Evolutionary conservation across 495 filamentous ascomycete species (phyloP), one percentile per base, ranked within the genome.

Genomic region (Parathielavia appendiculata): DNA sequence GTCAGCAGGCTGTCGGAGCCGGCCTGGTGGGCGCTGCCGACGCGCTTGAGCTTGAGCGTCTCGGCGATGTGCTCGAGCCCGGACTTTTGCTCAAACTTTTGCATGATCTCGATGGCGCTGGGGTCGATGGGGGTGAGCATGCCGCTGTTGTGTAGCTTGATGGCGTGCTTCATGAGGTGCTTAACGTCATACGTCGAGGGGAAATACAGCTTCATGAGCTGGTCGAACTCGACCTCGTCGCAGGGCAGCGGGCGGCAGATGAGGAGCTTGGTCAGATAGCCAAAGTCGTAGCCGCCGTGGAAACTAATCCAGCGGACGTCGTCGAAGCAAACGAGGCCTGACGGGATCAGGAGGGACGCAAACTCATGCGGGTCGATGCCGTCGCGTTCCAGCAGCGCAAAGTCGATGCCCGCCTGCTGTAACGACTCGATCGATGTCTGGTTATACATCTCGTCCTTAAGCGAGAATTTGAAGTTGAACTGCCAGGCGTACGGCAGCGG

Each of bases 231-330:
- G 43, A 82, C 80, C 68, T 97, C 93, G 62, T 92, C 89, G 55
- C 89, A 86, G 4, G 93, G 93, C 12, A 98, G 78, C 46, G 85
- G 82, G 22, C 85, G 78, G 73, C 85, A 86, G 35, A 85, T 81
- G 72, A 98, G 86, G 36, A 97, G 85, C 74, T 98, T 97, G 67
- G 95, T 89, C 49, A 97, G 75, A 67, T 97, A 97, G 39, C 90
- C 93, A 74, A 98, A 96, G 75, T 98, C 93, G 75, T 98, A 98
- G 48, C 93, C 93, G n/a, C 89, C 92, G 71, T 98, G 93, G 74
- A 97, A 97, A 19, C 90, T 95, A 35, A 98, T 87, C 93, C 93
- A 98, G 66, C 87, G 83, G 16, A 97, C 88, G 51, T 96, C 85
- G 38, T 92, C 87, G 50, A 87, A 77, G 63, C 93, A 84, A n/a